Base-by-base conservation (phyloP, 768 basidiomycete genomes). In the Suillus placidus region DNA sequence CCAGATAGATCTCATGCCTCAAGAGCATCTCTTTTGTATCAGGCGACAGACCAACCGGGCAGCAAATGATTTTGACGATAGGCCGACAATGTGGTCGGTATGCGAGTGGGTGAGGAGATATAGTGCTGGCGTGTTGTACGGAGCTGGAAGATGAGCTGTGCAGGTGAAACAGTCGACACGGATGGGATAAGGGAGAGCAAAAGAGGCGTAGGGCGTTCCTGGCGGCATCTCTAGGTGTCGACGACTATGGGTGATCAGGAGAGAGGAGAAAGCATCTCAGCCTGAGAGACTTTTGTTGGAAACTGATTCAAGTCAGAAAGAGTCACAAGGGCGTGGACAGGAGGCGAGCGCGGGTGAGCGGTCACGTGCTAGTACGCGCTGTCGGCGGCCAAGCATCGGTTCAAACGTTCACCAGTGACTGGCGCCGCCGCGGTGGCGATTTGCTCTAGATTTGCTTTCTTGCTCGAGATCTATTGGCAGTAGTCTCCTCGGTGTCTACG, bases 91-190 rank as follows among this genome's bases (percentile, higher is more conserved):
- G 72, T 97, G 95, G 77, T 97, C 95, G 0, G 94, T 84, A 77
- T 97, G 96, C 0, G 94, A 92, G 73, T 97, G 95, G 0, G 91
- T 88, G 62, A 97, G 84, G n/a, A 97, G 85, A 74, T 93, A 87
- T 13, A 95, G 76, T 10, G 80, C 73, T 2, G 80, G 77, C 67
- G 73, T 68, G 58, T 77, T 81, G 60, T 71, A 76, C 0, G 75
- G 76, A 13, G 71, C 58, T 26, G 76, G 74, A 5, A 77, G 56
- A 35, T 76, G 66, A 6, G 83, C 76, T 23, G 77, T 75, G 42
- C 76, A 70, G 4, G 86, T 81, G 76, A 99, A 99, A 67, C 88
- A 86, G 73, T 99, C 96, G 35, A 98, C 89, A 1, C 94, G 89
- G 58, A 98, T 95, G 69, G 77, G 83, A 73, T 95, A 97, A 6